Conservation (phyloP, 2,329 filamentous ascomycete species). For the Ophiostoma perfectum region DNA sequence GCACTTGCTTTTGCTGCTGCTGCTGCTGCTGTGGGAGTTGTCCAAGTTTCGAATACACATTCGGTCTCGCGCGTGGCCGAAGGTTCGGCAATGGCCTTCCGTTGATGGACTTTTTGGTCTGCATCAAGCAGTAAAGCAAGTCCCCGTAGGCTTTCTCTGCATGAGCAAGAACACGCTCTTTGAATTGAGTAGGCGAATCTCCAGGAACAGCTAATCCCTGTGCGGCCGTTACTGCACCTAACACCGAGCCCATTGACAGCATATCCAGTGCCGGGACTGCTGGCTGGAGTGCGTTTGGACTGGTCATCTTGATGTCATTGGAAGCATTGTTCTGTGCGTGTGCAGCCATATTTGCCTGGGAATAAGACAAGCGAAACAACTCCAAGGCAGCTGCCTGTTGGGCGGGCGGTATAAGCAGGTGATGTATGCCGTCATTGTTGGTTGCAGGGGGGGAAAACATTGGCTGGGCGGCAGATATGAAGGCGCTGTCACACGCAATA, state of each 20-base stretch:
- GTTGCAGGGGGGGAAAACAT: constrained; percentile 22
- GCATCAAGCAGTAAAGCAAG: constrained; percentile 60
- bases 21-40: constrained; percentile 32
- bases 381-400: constrained; percentile 16
- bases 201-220: constrained; percentile 15
- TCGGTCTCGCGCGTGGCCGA: constrained; percentile 42
- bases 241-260: constrained; percentile 25
- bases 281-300: constrained; percentile 28
- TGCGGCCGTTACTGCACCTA: neutral
- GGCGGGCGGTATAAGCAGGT: neutral
- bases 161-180: constrained; percentile 61
- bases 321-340: constrained; percentile 1
- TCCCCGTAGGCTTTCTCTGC: constrained; percentile 71
- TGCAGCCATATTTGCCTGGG: constrained; percentile 1
- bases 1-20: constrained; percentile 16
- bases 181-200: constrained; percentile 44
- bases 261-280: constrained; percentile 30
- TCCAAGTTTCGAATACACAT: constrained; percentile 52
- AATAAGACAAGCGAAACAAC: neutral
- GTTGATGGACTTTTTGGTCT: constrained; percentile 47
- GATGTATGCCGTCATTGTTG: constrained; percentile 19
- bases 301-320: constrained; percentile 29
- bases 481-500: constrained; percentile 33
- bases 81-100: constrained; percentile 37
- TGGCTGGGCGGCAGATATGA: constrained; percentile 31